Base-by-base conservation (phyloP, 75 land plant species). In the Ceratopteris richardii region DNA sequence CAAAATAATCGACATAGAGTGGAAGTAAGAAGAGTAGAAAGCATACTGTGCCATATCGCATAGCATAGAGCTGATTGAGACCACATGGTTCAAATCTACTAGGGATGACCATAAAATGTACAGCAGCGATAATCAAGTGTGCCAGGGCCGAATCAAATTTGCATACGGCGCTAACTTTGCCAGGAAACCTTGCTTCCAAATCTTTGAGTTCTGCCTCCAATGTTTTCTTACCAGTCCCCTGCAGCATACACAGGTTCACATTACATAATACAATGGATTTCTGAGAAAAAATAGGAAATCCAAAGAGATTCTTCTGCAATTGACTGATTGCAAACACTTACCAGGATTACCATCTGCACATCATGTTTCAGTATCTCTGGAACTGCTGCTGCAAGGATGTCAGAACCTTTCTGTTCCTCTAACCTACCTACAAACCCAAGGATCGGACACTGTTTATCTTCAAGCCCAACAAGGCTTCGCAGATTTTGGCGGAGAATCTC, bases 71-170 rank as follows among this genome's bases (percentile, higher is more conserved):
- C 76, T 91, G 97, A 69, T 84, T 88, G 42, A 91, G 84, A 16
- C 97, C 97, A 66, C 94, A 87, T 0, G 97, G 97, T 42, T 91
- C 97, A 74, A 91, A 91, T 56, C 97, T 72, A 65, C 93, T 87
- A 1, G 97, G 89, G 25, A 91, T 31, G 21, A 82, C 13, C 63
- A 91, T 67, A 42, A 70, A 77, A 61, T 91, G 89, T 50, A 84
- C 88, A 24, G 84, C 97, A 44, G 80, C 86, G 48, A 66, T 80
- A 0, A 91, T 84, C 84, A 72, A 63, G 63, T 91, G 97, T 2
- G 97, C 97, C 63, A 91, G 59, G 23, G 86, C 80, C 24, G 60
- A 81, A 56, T 82, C 82, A 61, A 88, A 91, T 36, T 91, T 91
- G 22, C 77, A 73, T 20, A 88, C 64, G 22, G 81, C 94, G 55